A percentile compares a stretch with the other conserved stretches of the same genome.
Conservation (phyloP, 345 rosid species). For the Brassica nigra region DNA sequence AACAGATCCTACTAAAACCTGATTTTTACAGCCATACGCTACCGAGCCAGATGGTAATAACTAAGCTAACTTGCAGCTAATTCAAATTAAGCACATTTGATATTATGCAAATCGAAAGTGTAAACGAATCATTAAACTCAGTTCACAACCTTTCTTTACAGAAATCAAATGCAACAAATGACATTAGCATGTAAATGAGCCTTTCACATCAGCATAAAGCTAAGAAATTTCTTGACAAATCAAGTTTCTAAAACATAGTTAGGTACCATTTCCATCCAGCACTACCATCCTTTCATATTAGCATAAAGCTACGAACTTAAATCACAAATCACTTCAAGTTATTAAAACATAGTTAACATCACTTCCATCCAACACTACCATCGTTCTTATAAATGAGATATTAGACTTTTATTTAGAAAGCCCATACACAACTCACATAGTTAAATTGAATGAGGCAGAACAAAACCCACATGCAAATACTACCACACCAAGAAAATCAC, state of each 20-base stretch:
- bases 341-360: background rate
- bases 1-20: background rate
- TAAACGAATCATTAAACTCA: background rate
- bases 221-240: background rate
- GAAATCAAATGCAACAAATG: background rate
- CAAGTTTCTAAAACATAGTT: too few relatives aligned
- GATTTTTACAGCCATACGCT: background rate
- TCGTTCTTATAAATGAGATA: too few relatives aligned
- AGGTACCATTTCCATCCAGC: too few relatives aligned
- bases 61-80: background rate
- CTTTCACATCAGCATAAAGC: background rate
- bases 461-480: background rate
- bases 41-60: background rate
- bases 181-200: background rate
- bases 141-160: background rate
- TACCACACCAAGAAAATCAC: background rate
- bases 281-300: background rate
- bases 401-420: too few relatives aligned
- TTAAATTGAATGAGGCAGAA: background rate
- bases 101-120: background rate
- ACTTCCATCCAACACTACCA: background rate
- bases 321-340: background rate
- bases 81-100: background rate
- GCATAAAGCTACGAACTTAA: background rate
- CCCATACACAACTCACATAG: background rate